Evolutionary conservation across 495 filamentous ascomycete genomes (phyloP), one percentile per base, ranked within the genome.

Genomic region (Xanthoparmelia taractica): DNA sequence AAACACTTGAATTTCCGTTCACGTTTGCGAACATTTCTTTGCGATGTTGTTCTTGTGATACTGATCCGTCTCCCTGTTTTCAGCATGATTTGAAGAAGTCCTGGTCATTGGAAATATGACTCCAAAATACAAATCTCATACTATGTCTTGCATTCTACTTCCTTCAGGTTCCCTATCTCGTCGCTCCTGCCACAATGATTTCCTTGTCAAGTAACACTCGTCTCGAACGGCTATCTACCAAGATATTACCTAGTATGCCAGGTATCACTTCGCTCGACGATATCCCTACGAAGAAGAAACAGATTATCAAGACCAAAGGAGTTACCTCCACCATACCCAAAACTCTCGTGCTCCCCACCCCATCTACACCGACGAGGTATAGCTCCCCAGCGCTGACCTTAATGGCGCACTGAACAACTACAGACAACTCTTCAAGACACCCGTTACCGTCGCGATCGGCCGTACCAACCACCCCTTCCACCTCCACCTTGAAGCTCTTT

Each of bases 401-500:
- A 60, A 29, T 13, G 15, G 33, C 36, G 13, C 62, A 15, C 40
- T 64, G 47, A 57, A 50, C n/a, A 33, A 56, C 8, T 2, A 67
- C 59, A 74, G 63, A 61, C 54, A 68, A 13, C 63, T 72, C 61
- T 68, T 73, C 66, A 66, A 70, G 25, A 69, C 67, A 18, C 63
- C 69, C 38, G 67, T 70, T 6, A 69, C 65, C 37, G 63, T 81
- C 65, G 47, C 71, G 33, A 66, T 78, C 55, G 77, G 76, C 45
- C 67, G 66, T 8, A 23, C 57, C 2, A 33, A 56, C 37, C 70
- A 67, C 25, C 70, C 64, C 18, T 79, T 78, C 66, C 63, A 71
- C 55, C 61, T 81, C 43, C 79, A 80, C 69, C 71, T 69, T 52
- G 70, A 75, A 59, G 74, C 79, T 55, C 72, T 81, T 41, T 73